These are phyloP conservation scores for Kurtzmaniella quercitrusa DNA, from an alignment of 1,139 yeast genomes.

Conservation along the genomic window DNA sequence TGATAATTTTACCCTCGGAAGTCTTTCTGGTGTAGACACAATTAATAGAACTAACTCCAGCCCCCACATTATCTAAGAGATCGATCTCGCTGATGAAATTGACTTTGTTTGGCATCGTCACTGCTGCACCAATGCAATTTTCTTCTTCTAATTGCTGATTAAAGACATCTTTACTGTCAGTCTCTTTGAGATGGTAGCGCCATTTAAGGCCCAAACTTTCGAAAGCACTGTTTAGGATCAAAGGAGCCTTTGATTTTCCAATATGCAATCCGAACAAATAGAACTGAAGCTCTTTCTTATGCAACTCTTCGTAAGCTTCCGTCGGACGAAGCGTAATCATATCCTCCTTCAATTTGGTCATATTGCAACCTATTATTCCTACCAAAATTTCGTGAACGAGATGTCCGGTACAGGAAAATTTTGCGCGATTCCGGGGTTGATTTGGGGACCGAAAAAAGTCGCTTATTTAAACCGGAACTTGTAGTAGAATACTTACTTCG, in stretches of 20 bases:
- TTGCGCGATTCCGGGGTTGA: not conserved
- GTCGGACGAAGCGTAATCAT: not conserved
- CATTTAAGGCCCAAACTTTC: slow-evolving; percentile 13
- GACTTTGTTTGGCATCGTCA: slow-evolving; percentile 27
- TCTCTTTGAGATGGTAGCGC: slow-evolving; percentile 16
- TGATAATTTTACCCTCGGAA: slow-evolving; percentile 9
- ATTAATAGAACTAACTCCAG: slow-evolving; percentile 26
- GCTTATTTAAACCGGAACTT: too few relatives aligned
- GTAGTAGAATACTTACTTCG: too few relatives aligned
- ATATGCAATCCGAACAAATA: slow-evolving; percentile 15
- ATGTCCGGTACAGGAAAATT: not conserved
- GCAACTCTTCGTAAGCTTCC: slow-evolving; percentile 5
- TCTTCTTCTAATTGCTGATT: slow-evolving; percentile 10
- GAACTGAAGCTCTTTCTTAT: slow-evolving; percentile 3
- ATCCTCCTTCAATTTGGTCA: not conserved
- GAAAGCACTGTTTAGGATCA: slow-evolving; percentile 17
- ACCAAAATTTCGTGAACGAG: not conserved
- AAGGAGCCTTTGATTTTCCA: slow-evolving; percentile 17
- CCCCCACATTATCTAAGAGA: slow-evolving; percentile 19
- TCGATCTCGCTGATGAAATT: slow-evolving; percentile 20
- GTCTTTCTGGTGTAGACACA: slow-evolving; percentile 21
- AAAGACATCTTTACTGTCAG: slow-evolving; percentile 14
- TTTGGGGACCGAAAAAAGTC: too few relatives aligned
- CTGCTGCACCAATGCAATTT: slow-evolving; percentile 21
- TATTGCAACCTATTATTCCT: not conserved